These are phyloP conservation scores for Pseudogymnoascus verrucosus DNA, from an alignment of 2,329 filamentous ascomycete genomes.

Conservation along the genomic window DNA sequence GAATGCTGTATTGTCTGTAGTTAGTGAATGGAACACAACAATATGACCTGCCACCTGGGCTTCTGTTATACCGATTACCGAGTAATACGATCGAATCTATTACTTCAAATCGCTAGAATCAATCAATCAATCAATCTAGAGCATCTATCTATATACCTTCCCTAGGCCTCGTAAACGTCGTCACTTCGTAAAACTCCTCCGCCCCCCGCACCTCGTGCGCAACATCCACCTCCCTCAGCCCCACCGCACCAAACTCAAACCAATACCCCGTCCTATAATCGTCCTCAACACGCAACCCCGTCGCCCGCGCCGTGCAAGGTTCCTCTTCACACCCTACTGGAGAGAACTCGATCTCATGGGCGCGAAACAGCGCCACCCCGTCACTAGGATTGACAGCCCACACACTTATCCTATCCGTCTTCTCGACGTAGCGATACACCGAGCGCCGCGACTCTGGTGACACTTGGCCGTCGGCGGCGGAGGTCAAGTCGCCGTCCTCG, in stretches of 20 bases:
- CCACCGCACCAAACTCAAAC: conserved; percentile 53
- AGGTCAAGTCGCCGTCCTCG: conserved; percentile 52
- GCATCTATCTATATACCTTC: background rate
- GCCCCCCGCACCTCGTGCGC: conserved; percentile 59
- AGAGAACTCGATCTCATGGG: conserved; percentile 64
- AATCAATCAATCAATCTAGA: no score
- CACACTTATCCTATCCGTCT: conserved; percentile 52
- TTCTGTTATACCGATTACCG: no score
- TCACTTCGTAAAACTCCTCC: conserved; percentile 42
- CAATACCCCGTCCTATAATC: conserved; percentile 63
- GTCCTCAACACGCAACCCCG: conserved; percentile 63
- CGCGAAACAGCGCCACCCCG: conserved; percentile 55
- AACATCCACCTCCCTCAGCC: conserved; percentile 49
- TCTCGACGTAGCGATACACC: conserved; percentile 61
- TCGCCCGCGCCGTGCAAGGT: conserved; percentile 38
- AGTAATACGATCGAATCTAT: no score
- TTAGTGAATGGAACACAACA: no score
- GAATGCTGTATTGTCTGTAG: no score
- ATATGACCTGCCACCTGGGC: no score
- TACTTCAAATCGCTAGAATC: no score
- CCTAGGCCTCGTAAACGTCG: background rate
- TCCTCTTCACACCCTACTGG: conserved; percentile 24
- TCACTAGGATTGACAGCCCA: conserved; percentile 67
- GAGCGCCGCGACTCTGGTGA: conserved; percentile 37
- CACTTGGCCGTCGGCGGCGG: background rate